Base-by-base conservation (phyloP, 2,329 filamentous ascomycete genomes). In the Simplicillium aogashimaense region DNA sequence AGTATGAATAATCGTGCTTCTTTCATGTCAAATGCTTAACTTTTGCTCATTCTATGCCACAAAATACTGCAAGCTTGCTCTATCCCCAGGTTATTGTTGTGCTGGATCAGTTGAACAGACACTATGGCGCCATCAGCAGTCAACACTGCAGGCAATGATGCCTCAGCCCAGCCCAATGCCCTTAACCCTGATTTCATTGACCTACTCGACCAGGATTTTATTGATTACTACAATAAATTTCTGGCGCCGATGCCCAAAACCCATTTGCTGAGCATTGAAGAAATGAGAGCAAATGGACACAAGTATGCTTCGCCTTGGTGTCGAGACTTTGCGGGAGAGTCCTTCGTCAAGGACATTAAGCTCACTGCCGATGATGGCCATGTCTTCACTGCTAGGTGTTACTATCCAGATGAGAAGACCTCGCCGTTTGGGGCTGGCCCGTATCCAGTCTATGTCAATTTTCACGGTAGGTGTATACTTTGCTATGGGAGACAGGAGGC, bases 301-400 rank as follows among this genome's bases (percentile, higher is more conserved):
- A 43, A 41, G 42, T 43, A 36, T 33, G 40, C 36, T 9, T 35
- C 39, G 8, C 40, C 40, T 9, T 45, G 43, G 43, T 43, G 31
- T 30, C 16, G 17, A 13, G 43, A 45, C 35, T 42, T 29, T 20
- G 31, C 40, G 9, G 36, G 20, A 18, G 43, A 45, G 16, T 35
- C 43, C 2, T 43, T 43, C 18, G 41, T 43, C 41, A 37, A 40
- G n/a, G 41, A 43, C n/a, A 30, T 44, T 14, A 37, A 39, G 35
- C 32, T 44, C 13, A 35, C 36, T 7, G 20, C 42, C 7, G 39
- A 36, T n/a, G 42, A 44, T 17, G 42, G 42, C 2, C 35, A 42
- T 29, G 31, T 37, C 14, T 36, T 44, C 15, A 33, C 35, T 5
- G 39, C 31, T 5, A 20, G 42, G 13, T 38, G 35, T 25, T 44